A percentile compares a stretch with the other conserved stretches of the same genome.
These are phyloP conservation scores for Toxicodendron radicans DNA, from an alignment of 345 rosid genomes.

Conservation along the genomic window DNA sequence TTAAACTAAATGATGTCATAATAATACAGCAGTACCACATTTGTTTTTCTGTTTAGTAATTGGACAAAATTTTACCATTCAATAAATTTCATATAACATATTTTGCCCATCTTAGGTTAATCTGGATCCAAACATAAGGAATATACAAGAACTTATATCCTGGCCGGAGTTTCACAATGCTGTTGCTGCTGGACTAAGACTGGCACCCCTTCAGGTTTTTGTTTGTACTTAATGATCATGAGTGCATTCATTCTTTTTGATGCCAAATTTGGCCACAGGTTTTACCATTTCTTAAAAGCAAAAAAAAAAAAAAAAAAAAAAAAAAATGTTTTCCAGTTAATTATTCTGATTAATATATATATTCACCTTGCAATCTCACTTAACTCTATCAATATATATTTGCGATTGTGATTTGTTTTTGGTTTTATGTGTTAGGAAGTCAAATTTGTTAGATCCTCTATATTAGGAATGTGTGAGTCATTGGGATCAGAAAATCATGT, in stretches of 20 bases:
- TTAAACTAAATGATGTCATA: too few species aligned
- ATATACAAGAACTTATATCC: slow-evolving; percentile 86
- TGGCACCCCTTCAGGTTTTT: slow-evolving; percentile 90
- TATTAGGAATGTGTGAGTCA: too few species aligned
- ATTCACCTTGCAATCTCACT: background rate
- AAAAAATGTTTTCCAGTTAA: background rate
- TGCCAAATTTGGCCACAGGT: background rate
- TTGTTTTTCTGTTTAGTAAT: background rate
- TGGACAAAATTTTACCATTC: slow-evolving; percentile 13
- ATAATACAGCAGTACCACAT: too few species aligned
- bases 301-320: background rate
- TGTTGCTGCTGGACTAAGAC: slow-evolving; percentile 93
- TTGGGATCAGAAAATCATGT: too few species aligned
- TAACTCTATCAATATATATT: background rate
- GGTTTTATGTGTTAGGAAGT: slow-evolving; percentile 1
- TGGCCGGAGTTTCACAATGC: slow-evolving; percentile 99
- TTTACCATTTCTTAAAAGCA: background rate
- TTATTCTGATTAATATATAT: background rate
- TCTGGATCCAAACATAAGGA: slow-evolving; percentile 85
- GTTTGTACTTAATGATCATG: slow-evolving; percentile 24
- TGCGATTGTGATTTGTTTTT: background rate
- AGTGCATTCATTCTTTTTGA: background rate
- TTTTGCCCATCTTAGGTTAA: slow-evolving; percentile 58
- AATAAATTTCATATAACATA: slow-evolving; percentile 23
- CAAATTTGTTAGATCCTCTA: too few species aligned